A percentile compares a stretch with the other conserved stretches of the same genome.
phyloP scores from a whole-genome alignment of 2,329 filamentous ascomycete species.

The Pseudogymnoascus sp. region DNA sequence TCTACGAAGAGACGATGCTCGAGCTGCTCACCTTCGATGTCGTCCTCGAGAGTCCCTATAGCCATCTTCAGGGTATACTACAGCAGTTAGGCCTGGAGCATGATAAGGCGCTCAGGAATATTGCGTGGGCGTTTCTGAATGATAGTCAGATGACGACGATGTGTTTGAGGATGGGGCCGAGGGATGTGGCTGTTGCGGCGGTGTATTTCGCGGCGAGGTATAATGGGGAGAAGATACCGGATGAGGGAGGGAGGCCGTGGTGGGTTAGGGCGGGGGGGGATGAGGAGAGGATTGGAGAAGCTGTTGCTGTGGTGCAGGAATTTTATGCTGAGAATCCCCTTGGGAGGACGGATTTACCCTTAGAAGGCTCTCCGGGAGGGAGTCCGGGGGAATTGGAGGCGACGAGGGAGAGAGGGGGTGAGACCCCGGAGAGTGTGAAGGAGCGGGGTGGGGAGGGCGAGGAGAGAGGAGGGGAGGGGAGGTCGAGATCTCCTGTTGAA shows the following conservation, averaged over 20 bases:
- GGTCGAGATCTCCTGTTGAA: neutral
- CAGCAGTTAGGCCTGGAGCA: conserved; percentile 64
- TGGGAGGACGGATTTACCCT: conserved; percentile 29
- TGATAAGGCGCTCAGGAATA: conserved; percentile 73
- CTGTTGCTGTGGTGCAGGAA: conserved; percentile 67
- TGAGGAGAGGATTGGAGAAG: conserved; percentile 59
- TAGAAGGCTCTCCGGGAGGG: conserved; percentile 18
- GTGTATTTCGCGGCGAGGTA: conserved; percentile 80
- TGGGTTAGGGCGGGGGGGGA: conserved; percentile 72
- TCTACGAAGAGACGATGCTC: conserved; percentile 85
- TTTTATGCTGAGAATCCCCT: conserved; percentile 58
- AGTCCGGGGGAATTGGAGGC: conserved; percentile 22
- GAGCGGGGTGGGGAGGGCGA: conserved; percentile 10
- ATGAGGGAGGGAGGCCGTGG: conserved; percentile 69
- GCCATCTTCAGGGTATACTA: conserved; percentile 72
- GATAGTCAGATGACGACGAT: conserved; percentile 79
- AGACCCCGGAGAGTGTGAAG: conserved; percentile 10
- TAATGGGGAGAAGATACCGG: conserved; percentile 60
- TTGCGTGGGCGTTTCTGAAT: conserved; percentile 89
- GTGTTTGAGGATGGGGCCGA: conserved; percentile 69
- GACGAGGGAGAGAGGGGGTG: conserved; percentile 14
- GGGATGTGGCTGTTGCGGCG: conserved; percentile 74
- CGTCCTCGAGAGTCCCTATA: conserved; percentile 81
- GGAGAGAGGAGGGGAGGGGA: neutral
- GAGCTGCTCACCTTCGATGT: conserved; percentile 91